Evolutionary conservation across 31 red algal genomes (phyloP), one percentile per base, ranked within the genome.

Genomic region (Odonthalia washingtoniensis): DNA sequence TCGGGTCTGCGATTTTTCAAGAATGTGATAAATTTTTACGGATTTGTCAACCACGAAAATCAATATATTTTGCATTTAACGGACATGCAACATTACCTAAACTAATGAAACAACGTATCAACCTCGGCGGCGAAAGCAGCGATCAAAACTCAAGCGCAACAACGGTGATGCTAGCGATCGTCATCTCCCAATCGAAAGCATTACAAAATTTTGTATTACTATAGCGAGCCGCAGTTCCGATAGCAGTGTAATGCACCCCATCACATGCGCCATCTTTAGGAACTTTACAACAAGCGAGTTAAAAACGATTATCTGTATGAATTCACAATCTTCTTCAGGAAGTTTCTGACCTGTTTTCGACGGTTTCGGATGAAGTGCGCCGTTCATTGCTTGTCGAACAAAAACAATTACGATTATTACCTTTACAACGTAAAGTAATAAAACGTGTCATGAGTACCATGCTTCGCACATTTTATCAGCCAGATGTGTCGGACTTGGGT

Each of bases 351-450:
- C 41, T 92, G 39, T 63, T 63, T 42, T 31, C 30, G 1, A 44
- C 63, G 26, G 43, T 84, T 21, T 78, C 92, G 1, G 69, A 77
- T 41, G 75, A 86, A 39, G 65, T 94, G 46, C 86, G 80, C 9
- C 77, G 40, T 28, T 41, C 87, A 94, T n/a, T n/a, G n/a, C n/a
- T n/a, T n/a, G n/a, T n/a, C n/a, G n/a, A n/a, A n/a, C n/a, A n/a
- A n/a, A n/a, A 85, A 39, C 81, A 85, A 72, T 39, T 94, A 27
- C 73, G 81, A 34, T 57, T 94, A 57, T 37, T 85, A 6, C 65
- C 34, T 12, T 46, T 94, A 30, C 92, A 94, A 61, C 39, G 86
- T n/a, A 77, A 80, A 27, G 92, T 94, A 17, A 86, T 86, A 27
- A 81, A 72, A 5, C 60, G 79, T 57, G 77, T 93, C 2, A 87